phyloP scores from a whole-genome alignment of 129 eudicot species.

The Pseudognaphalium luteoalbum region DNA sequence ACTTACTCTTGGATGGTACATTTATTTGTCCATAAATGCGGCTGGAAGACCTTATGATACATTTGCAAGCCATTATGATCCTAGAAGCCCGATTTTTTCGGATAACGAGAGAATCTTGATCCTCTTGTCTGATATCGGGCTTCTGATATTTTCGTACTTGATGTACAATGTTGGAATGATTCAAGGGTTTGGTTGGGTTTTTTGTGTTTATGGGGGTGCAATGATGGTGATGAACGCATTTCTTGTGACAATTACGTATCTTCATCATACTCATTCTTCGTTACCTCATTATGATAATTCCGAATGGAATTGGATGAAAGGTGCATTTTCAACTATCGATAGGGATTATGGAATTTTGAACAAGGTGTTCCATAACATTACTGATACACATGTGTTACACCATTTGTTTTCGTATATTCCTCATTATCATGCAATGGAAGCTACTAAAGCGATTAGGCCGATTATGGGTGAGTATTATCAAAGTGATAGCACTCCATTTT shows the following conservation, averaged over 20 bases:
- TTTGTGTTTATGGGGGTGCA: constrained; percentile 47
- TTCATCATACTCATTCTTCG: constrained; percentile 47
- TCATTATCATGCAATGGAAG: constrained; percentile 51
- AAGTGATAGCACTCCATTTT: constrained; percentile 42
- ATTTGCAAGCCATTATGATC: constrained; percentile 49
- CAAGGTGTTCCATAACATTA: constrained; percentile 52
- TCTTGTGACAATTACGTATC: constrained; percentile 42
- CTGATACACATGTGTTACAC: constrained; percentile 49
- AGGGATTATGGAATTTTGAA: constrained; percentile 45
- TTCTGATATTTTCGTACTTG: constrained; percentile 27
- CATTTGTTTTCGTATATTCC: constrained; percentile 49
- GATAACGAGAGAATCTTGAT: constrained; percentile 45
- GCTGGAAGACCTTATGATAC: constrained; percentile 45
- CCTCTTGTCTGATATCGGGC: constrained; percentile 37
- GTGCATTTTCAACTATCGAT: constrained; percentile 45
- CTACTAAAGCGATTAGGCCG: constrained; percentile 46
- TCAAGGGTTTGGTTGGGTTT: constrained; percentile 34
- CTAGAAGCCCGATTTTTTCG: constrained; percentile 36
- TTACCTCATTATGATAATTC: constrained; percentile 47
- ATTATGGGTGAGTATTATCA: constrained; percentile 46
- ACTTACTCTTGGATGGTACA: constrained; percentile 36
- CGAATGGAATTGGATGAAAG: constrained; percentile 24
- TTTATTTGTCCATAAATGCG: constrained; percentile 25
- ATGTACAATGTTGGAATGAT: constrained; percentile 32
- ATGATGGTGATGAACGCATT: constrained; percentile 43